Percentiles rank a stretch among this genome's conserved stretches.
Evolutionary conservation across 306 rosid genomes (phyloP).

Genomic region (Dicorynia guianensis): DNA sequence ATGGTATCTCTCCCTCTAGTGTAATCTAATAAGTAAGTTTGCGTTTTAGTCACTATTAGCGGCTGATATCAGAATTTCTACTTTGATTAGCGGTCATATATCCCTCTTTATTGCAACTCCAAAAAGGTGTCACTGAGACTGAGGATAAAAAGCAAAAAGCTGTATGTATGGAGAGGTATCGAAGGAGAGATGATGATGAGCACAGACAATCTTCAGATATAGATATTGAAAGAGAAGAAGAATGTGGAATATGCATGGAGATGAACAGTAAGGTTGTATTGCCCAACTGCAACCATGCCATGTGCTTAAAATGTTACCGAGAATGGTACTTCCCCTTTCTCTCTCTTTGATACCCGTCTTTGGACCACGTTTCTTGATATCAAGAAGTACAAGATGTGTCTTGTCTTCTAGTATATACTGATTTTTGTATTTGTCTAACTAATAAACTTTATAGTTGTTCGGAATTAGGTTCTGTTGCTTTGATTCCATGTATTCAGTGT

Average conservation of each 20-base stretch:
- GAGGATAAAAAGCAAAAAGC: conserved; percentile 93
- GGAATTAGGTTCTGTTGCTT: conserved; percentile 17
- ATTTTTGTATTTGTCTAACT: conserved; percentile 2
- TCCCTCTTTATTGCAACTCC: conserved; percentile 91
- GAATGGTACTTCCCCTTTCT: conserved; percentile 64
- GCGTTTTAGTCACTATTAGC: conserved; percentile 22
- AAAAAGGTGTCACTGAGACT: conserved; percentile 79
- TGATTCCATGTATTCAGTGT: background rate
- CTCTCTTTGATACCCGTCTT: background rate
- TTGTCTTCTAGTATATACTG: conserved; percentile 1
- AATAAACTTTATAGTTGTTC: conserved; percentile 5
- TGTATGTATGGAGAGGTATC: conserved; percentile 83
- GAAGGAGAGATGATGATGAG: conserved; percentile 77
- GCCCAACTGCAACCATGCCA: conserved; percentile 89
- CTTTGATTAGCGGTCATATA: conserved; percentile 76
- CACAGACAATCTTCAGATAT: conserved; percentile 57
- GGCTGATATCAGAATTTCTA: conserved; percentile 43
- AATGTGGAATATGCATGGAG: conserved; percentile 98
- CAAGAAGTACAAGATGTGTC: conserved; percentile 10
- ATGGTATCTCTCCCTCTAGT: conserved; percentile 59
- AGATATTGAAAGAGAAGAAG: conserved; percentile 93
- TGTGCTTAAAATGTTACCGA: conserved; percentile 95
- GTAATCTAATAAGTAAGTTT: background rate
- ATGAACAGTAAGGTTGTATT: conserved; percentile 81
- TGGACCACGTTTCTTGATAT: background rate